Evolutionary conservation across 2,329 filamentous ascomycete species (phyloP).

Genomic region (Beauveria sp.): DNA sequence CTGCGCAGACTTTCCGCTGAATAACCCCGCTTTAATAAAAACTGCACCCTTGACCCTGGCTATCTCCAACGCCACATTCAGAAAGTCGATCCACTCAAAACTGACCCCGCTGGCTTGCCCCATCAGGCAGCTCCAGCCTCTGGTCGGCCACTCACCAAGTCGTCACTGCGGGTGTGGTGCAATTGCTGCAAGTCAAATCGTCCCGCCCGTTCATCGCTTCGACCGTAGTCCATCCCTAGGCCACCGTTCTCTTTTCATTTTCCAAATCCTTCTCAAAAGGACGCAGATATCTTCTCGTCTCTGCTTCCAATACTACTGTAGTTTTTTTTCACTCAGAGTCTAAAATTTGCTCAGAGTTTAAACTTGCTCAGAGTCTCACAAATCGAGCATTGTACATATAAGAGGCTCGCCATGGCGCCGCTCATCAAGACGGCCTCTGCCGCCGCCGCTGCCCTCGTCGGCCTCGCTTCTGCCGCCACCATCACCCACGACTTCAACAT

Average conservation of each 20-base stretch:
- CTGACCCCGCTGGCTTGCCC: background rate
- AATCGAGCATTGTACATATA: background rate
- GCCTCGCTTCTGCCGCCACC: conserved; percentile 33
- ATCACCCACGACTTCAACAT: conserved; percentile 60
- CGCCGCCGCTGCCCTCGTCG: conserved; percentile 12
- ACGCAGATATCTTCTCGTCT: conserved; percentile 5
- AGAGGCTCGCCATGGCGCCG: conserved; percentile 5
- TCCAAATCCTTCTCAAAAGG: conserved; percentile 4
- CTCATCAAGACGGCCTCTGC: background rate
- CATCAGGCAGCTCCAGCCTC: conserved; percentile 7
- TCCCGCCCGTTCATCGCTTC: background rate
- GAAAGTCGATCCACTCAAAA: background rate
- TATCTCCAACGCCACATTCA: background rate
- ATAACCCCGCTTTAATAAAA: background rate
- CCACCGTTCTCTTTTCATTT: background rate
- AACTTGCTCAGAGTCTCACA: background rate
- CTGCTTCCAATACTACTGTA: background rate
- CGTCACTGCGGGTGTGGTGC: background rate
- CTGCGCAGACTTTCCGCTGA: background rate
- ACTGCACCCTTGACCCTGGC: background rate
- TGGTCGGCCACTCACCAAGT: background rate
- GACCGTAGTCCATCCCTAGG: background rate
- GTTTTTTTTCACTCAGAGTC: too few species aligned
- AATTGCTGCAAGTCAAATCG: background rate
- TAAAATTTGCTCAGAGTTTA: background rate